Base-by-base conservation (phyloP, 257 asterid species). In the Scutellaria barbata region DNA sequence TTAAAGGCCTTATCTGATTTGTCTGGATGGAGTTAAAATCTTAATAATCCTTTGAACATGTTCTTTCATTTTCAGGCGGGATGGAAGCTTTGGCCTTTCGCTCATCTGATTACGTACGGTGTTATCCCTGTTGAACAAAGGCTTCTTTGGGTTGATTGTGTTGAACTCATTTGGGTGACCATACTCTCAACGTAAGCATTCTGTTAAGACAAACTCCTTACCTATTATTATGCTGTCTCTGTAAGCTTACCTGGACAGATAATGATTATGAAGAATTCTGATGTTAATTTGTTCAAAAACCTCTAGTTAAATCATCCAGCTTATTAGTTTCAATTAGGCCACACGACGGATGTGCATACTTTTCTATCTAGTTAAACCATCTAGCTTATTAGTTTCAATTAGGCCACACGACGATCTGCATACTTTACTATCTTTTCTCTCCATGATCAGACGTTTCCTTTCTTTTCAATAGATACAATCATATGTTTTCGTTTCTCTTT, bases 81-180 rank as follows among this genome's bases (percentile, higher is more conserved):
- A 6, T 91, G 97, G 97, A 91, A 89, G 81, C 97, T 91, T 73
- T 91, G 98, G 98, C 96, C 98, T 10, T 92, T 92, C 74, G 96
- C 98, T 55, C 98, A 92, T 77, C 63, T 92, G 47, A 81, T 92
- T 57, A 92, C 98, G 22, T 89, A 88, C 42, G 98, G 96, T 4
- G 87, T 92, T 69, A 63, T 92, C 81, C 96, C 98, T 14, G 81
- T 92, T 0, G 96, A 92, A 48, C 98, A 92, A 77, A 84, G 96
- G 79, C 96, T 92, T 51, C 94, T 89, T 11, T 92, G 96, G 98
- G 98, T 89, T 54, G 98, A 92, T 59, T 89, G 94, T 7, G 85
- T 92, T 2, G 98, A 92, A 76, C 90, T 92, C 48, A 70, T 92
- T 43, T 92, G 98, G 98, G 98, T 92, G 84, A 92, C 98, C 12